These are phyloP conservation scores for Fusarium solani-melongenae DNA, from an alignment of 2,329 filamentous ascomycete species.

Conservation along the genomic window DNA sequence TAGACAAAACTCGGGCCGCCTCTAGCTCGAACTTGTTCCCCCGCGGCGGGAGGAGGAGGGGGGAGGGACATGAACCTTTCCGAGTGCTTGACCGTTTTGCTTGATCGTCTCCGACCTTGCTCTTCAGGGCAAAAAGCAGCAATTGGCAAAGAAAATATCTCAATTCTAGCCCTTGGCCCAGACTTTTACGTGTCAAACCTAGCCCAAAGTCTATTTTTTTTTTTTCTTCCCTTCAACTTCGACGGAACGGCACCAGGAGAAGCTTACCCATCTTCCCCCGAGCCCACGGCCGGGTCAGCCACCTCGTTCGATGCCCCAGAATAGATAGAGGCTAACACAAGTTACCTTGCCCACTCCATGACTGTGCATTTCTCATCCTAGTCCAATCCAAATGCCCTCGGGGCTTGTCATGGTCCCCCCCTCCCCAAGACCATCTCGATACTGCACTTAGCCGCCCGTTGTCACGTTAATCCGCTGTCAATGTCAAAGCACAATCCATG, in stretches of 20 bases:
- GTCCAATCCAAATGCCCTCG: not conserved
- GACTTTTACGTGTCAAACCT: slow-evolving; percentile 1
- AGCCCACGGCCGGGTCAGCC: slow-evolving; percentile 17
- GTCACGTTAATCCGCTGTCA: slow-evolving; percentile 1
- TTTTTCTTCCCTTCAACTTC: not conserved
- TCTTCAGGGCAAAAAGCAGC: not conserved
- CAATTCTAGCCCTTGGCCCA: slow-evolving; percentile 17
- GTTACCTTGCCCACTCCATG: slow-evolving; percentile 4
- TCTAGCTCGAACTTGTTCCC: slow-evolving; percentile 16
- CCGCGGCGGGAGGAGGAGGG: not conserved
- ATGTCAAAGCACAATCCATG: slow-evolving; percentile 9
- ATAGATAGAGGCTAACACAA: not conserved
- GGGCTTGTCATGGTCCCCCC: not conserved
- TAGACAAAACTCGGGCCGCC: slow-evolving; percentile 33
- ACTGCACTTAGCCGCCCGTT: slow-evolving; percentile 15
- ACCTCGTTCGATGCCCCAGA: slow-evolving; percentile 25
- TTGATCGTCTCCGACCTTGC: slow-evolving; percentile 2
- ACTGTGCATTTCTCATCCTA: slow-evolving; percentile 20
- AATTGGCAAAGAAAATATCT: slow-evolving; percentile 21
- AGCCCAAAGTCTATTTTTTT: slow-evolving; percentile 27
- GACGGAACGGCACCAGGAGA: slow-evolving; percentile 9
- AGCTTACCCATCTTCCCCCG: slow-evolving; percentile 23
- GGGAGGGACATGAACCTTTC: not conserved
- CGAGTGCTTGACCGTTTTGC: slow-evolving; percentile 5
- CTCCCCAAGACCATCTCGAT: not conserved